Base-by-base conservation (phyloP, 257 asterid species). In the Agastache rugosa region DNA sequence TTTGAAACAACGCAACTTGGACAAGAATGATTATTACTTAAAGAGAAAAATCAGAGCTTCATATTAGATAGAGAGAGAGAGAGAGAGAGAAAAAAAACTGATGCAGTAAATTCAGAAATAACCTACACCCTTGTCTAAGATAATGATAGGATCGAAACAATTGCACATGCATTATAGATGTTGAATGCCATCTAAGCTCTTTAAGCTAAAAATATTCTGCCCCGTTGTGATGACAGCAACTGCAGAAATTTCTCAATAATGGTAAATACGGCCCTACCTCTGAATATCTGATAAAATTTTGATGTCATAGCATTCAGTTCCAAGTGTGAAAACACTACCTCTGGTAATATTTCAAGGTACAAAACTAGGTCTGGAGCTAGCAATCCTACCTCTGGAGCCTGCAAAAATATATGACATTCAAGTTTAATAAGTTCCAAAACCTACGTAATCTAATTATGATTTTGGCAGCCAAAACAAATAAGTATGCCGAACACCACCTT, bases 311-410 rank as follows among this genome's bases (percentile, higher is more conserved):
- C 31, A 69, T 62, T 25, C 65, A 64, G 22, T n/a, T 39, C 39
- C 41, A 74, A 64, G 61, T 45, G 69, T 44, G 64, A 65, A 65
- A 44, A 23, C n/a, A 3, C 44, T 82, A 94, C 99, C 98, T 90
- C 99, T 42, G 98, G 97, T 19, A 93, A 83, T 82, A 95, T 89
- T 74, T 95, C 94, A 74, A 95, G 96, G 88, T 90, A 92, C 64
- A 92, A 69, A 73, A 92, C 99, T 77, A 90, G 80, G 86, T 92
- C 98, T 55, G 99, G 99, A 67, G 98, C 96, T 67, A 90, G 83
- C 88, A 95, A 65, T 45, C 99, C 99, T 50, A 79, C 82, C 73
- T 95, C 99, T 25, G 97, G 96, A 82, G 96, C 91, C 98, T 92
- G 85, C 84, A 72, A 62, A 50, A 37, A 29, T 72, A 39, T 60